Percentiles rank a stretch among this genome's conserved stretches.
Conservation (phyloP, 2,329 filamentous ascomycete genomes). For the Dactylonectria macrodidyma region DNA sequence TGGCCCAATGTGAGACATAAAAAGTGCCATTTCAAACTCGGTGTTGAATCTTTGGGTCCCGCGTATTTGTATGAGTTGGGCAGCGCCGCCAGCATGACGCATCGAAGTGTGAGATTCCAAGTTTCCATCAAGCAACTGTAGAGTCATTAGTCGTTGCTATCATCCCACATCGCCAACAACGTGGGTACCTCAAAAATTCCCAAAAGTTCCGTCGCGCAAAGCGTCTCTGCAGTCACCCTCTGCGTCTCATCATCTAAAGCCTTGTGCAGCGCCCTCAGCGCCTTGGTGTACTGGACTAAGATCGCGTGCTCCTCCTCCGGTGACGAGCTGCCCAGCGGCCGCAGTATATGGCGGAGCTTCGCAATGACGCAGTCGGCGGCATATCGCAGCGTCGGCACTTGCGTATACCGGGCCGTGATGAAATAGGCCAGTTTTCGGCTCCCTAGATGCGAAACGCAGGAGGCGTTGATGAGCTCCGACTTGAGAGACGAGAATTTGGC, state of each 20-base stretch:
- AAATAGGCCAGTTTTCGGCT: slow-evolving; percentile 22
- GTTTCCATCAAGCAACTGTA: slow-evolving; percentile 22
- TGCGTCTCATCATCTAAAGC: slow-evolving; percentile 28
- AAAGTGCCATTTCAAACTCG: slow-evolving; percentile 26
- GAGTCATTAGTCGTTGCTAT: background rate
- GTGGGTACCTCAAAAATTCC: slow-evolving; percentile 23
- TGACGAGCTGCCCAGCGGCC: background rate
- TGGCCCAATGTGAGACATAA: slow-evolving; percentile 30
- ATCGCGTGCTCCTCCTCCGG: background rate
- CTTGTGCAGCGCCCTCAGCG: slow-evolving; percentile 24
- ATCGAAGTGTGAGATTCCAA: slow-evolving; percentile 16
- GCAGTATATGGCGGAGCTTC: slow-evolving; percentile 21
- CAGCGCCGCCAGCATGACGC: slow-evolving; percentile 27
- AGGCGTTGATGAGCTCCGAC: background rate
- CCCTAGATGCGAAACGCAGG: slow-evolving; percentile 9
- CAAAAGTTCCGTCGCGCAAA: slow-evolving; percentile 27
- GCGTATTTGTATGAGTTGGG: slow-evolving; percentile 26
- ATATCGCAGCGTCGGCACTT: slow-evolving; percentile 8
- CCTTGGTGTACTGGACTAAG: slow-evolving; percentile 22
- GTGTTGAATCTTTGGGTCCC: slow-evolving; percentile 22
- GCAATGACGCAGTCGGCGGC: slow-evolving; percentile 26
- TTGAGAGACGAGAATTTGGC: slow-evolving; percentile 13
- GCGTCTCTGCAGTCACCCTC: slow-evolving; percentile 23
- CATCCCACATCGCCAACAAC: background rate
- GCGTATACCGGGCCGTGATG: slow-evolving; percentile 20